phyloP scores from a whole-genome alignment of 2,329 filamentous ascomycete species.

The Colletotrichum echinochloae region DNA sequence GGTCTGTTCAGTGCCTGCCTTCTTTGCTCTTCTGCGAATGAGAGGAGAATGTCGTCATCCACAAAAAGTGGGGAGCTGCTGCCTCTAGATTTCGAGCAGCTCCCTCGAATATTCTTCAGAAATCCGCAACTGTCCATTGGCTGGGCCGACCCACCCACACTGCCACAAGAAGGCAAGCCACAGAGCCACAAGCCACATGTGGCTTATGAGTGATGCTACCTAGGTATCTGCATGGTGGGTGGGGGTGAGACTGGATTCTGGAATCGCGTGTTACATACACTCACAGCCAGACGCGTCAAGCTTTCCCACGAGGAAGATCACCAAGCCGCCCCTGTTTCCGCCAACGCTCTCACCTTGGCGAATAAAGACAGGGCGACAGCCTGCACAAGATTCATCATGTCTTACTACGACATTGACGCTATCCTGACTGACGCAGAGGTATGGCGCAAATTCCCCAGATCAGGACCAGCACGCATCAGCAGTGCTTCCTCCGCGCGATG shows the following conservation, averaged over 20 bases:
- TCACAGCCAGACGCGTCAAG: conserved; percentile 1
- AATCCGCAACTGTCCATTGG: conserved; percentile 19
- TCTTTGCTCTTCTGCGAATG: conserved; percentile 35
- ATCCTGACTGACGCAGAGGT: conserved; percentile 89
- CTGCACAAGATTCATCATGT: conserved; percentile 55
- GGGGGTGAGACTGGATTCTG: neutral
- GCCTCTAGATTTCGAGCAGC: conserved; percentile 3
- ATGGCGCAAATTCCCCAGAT: conserved; percentile 42
- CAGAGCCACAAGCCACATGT: conserved; percentile 1
- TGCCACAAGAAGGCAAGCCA: neutral
- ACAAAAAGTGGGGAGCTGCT: conserved; percentile 27
- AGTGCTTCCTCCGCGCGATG: neutral
- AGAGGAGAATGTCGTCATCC: conserved; percentile 37
- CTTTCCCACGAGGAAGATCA: neutral
- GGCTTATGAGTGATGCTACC: neutral
- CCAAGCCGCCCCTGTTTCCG: neutral
- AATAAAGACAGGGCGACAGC: no score
- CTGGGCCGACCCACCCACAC: neutral
- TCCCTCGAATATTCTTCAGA: neutral
- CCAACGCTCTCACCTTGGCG: neutral
- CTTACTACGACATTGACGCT: conserved; percentile 87
- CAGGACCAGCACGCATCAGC: neutral
- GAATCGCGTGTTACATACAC: conserved; percentile 2
- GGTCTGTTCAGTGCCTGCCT: conserved; percentile 2
- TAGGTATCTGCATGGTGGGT: neutral